Conservation (phyloP, 805 yeast genomes). For the Helenozyma rhizophorensis region DNA sequence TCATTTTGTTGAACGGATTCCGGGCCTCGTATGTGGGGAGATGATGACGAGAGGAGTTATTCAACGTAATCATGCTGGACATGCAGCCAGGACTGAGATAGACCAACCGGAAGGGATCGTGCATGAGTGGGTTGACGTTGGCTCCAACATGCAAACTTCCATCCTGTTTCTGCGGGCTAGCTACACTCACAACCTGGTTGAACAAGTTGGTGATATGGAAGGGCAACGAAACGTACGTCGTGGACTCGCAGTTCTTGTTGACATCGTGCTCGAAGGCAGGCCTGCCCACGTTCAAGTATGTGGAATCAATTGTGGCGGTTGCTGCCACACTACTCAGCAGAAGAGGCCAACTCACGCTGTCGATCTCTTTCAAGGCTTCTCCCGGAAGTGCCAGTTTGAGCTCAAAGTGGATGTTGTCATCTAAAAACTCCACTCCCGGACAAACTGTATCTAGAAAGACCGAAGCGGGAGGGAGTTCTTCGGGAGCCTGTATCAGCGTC, state of each 20-base stretch:
- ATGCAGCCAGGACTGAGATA: conserved; percentile 55
- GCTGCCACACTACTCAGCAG: conserved; percentile 12
- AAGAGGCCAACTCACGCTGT: conserved; percentile 25
- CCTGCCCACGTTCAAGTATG: conserved; percentile 34
- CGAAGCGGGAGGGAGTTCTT: conserved; percentile 23
- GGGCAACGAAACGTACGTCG: conserved; percentile 51
- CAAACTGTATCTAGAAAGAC: conserved; percentile 33
- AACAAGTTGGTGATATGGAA: conserved; percentile 44
- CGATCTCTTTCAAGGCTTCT: conserved; percentile 6
- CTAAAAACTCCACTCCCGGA: conserved; percentile 32
- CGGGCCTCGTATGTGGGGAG: conserved; percentile 9
- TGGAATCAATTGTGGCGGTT: conserved; percentile 15
- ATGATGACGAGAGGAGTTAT: conserved; percentile 3
- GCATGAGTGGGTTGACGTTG: conserved; percentile 45
- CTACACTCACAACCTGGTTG: conserved; percentile 27
- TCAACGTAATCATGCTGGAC: conserved; percentile 13
- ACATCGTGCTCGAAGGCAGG: conserved; percentile 25
- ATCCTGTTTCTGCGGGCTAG: conserved; percentile 34
- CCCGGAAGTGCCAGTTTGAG: conserved; percentile 14
- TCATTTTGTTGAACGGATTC: conserved; percentile 30
- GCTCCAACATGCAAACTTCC: conserved; percentile 49
- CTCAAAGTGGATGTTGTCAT: conserved; percentile 30
- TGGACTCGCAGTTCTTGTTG: conserved; percentile 36
- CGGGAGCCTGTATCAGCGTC: conserved; percentile 20
- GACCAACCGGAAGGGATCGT: conserved; percentile 50